Conservation (phyloP, 2,329 filamentous ascomycete genomes). For the Chalaropsis thielavioides region DNA sequence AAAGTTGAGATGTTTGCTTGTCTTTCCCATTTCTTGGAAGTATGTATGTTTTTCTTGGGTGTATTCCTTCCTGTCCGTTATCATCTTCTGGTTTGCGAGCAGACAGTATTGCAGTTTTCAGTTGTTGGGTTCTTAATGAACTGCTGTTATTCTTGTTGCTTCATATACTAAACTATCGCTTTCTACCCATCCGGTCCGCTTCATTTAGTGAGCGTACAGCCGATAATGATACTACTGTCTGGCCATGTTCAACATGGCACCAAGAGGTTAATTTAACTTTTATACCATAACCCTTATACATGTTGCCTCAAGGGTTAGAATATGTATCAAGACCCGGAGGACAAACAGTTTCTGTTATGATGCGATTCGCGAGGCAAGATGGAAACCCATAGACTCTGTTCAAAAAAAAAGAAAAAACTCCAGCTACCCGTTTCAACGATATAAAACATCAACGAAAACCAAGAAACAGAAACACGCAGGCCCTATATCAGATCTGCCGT, state of each 20-base stretch:
- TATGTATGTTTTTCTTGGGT: not conserved
- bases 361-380: not conserved
- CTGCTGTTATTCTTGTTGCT: not conserved
- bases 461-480: not conserved
- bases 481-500: not conserved
- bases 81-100: constrained; percentile 5
- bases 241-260: too few species aligned
- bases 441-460: not conserved
- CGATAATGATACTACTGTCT: not conserved
- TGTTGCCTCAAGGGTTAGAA: not conserved
- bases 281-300: not conserved
- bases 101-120: not conserved
- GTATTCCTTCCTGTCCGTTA: not conserved
- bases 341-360: too few species aligned
- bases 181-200: not conserved
- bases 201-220: too few species aligned
- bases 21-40: not conserved
- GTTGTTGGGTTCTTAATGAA: not conserved
- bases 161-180: not conserved
- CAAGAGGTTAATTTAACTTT: not conserved
- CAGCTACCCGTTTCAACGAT: constrained; percentile 3
- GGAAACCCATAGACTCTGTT: constrained; percentile 6
- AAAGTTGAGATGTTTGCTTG: not conserved
- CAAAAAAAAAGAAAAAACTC: constrained; percentile 1
- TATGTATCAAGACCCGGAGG: not conserved